Evolutionary conservation across 2,329 filamentous ascomycete species (phyloP).

Genomic region (Teratosphaeria pseudoeucalypti): DNA sequence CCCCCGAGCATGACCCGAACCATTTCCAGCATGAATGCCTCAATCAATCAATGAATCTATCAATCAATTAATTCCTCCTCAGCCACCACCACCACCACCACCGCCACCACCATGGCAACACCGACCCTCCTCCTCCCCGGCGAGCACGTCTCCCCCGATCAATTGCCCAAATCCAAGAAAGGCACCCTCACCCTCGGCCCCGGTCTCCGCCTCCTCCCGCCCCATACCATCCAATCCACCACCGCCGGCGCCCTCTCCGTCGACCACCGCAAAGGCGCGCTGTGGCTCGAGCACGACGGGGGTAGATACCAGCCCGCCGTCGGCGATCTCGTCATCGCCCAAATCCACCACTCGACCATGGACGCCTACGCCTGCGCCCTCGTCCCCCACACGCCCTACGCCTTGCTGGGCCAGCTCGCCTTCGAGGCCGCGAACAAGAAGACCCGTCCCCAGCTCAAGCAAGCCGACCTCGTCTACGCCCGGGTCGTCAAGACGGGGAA

Average conservation of each 20-base stretch:
- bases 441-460: constrained; percentile 65
- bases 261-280: constrained; percentile 62
- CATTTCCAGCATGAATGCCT: not conserved
- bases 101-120: not conserved
- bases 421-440: constrained; percentile 92
- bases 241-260: constrained; percentile 57
- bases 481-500: constrained; percentile 67
- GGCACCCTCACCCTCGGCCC: constrained; percentile 67
- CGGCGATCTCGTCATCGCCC: constrained; percentile 84
- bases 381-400: constrained; percentile 51
- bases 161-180: constrained; percentile 55
- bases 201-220: constrained; percentile 71
- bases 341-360: constrained; percentile 61
- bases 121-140: constrained; percentile 65
- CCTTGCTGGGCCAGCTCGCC: constrained; percentile 72
- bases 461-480: constrained; percentile 78
- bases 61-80: not conserved
- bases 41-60: not conserved
- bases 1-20: not conserved
- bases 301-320: constrained; percentile 68
- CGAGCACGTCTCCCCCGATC: constrained; percentile 56
- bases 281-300: constrained; percentile 61
- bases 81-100: no score
- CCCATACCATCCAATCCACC: constrained; percentile 59
- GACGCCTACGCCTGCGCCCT: constrained; percentile 76